Evolutionary conservation across 73 alveolate genomes (phyloP).

Genomic region (Tetrahymena thermophila): DNA sequence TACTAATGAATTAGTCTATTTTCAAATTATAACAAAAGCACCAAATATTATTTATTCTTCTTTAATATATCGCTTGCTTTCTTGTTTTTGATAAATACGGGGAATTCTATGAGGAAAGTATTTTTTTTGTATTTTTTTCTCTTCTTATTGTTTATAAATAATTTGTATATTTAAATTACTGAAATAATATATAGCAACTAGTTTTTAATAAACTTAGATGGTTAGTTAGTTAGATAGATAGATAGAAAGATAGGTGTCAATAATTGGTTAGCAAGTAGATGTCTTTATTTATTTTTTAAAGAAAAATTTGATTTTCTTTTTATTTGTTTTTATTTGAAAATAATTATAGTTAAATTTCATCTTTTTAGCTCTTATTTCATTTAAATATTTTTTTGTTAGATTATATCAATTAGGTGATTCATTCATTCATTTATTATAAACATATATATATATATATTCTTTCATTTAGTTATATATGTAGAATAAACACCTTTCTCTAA

Average conservation of each 20-base stretch:
- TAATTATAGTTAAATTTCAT: background rate
- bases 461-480: background rate
- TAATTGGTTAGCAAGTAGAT: too few relatives aligned
- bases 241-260: background rate
- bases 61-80: background rate
- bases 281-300: background rate
- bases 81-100: background rate
- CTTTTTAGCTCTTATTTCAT: background rate
- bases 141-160: background rate
- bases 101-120: constrained; percentile 2
- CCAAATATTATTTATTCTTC: background rate
- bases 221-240: background rate
- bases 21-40: background rate
- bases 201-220: background rate
- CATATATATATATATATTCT: background rate
- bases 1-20: background rate
- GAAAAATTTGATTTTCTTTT: background rate
- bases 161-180: background rate
- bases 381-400: background rate
- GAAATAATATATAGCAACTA: background rate
- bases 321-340: background rate
- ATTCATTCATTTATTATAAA: too few relatives aligned
- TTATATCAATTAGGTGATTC: background rate
- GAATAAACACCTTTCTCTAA: too few relatives aligned
- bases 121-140: background rate